phyloP scores from a whole-genome alignment of 2,329 filamentous ascomycete genomes.

The Alternaria hordeiaustralica region DNA sequence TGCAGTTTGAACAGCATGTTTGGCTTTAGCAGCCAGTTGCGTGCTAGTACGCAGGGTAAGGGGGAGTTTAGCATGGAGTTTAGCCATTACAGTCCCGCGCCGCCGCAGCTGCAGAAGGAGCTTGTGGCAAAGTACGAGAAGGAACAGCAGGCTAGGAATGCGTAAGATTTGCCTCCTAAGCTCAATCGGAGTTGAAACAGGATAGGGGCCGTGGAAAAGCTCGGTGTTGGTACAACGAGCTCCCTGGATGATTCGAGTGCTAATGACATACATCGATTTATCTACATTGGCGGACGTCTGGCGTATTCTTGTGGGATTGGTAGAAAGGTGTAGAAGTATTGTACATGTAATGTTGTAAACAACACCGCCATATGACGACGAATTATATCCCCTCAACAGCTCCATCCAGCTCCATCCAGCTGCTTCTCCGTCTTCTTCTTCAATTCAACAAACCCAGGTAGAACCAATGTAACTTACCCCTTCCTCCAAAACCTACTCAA shows the following conservation, averaged over 20 bases:
- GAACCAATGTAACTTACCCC: neutral
- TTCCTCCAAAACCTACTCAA: conserved; percentile 24
- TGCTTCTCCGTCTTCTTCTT: neutral
- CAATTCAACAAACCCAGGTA: neutral
- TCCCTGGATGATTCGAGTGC: neutral
- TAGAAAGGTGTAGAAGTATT: conserved; percentile 17
- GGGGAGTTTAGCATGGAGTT: conserved; percentile 99
- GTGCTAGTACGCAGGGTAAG: conserved; percentile 96
- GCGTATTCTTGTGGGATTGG: conserved; percentile 12
- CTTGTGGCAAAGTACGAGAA: conserved; percentile 72
- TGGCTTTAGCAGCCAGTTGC: conserved; percentile 88
- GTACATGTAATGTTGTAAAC: conserved; percentile 24
- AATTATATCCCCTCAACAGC: conserved; percentile 22
- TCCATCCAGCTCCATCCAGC: neutral
- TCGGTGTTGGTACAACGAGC: neutral
- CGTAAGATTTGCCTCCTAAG: conserved; percentile 52
- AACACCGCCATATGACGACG: conserved; percentile 3
- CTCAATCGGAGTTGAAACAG: conserved; percentile 22
- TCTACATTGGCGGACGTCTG: conserved; percentile 8
- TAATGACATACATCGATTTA: conserved; percentile 26
- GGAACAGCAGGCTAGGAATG: conserved; percentile 68
- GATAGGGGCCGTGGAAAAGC: neutral
- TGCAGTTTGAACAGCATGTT: conserved; percentile 98
- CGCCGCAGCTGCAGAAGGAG: conserved; percentile 85
- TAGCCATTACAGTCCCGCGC: conserved; percentile 88